Evolutionary conservation across 352 stramenopile species (phyloP).

Genomic region (Globisporangium nodosum): DNA sequence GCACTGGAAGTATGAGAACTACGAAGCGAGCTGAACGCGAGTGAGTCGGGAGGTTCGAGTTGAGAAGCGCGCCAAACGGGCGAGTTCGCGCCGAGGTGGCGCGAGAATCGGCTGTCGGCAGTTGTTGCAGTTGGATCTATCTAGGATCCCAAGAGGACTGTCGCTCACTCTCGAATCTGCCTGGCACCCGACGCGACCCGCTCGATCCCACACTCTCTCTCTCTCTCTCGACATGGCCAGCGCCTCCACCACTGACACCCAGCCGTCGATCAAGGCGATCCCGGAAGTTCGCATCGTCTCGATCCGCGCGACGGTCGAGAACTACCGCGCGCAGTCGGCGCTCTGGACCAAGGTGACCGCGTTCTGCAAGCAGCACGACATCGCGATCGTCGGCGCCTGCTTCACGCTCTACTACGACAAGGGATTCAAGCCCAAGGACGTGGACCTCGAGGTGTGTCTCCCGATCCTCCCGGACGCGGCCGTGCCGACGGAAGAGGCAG

Average conservation of each 20-base stretch:
- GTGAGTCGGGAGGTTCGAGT: no score
- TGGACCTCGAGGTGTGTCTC: constrained; percentile 49
- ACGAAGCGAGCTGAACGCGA: no score
- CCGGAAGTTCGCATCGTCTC: constrained; percentile 25
- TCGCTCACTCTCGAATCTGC: no score
- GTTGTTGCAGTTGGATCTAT: background rate
- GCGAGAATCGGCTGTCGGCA: background rate
- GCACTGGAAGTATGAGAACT: no score
- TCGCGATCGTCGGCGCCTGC: constrained; percentile 17
- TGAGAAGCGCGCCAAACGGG: background rate
- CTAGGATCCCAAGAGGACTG: background rate
- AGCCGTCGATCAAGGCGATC: constrained; percentile 22
- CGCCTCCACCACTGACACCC: background rate
- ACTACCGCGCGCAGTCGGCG: constrained; percentile 38
- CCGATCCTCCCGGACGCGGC: constrained; percentile 21
- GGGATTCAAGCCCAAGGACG: constrained; percentile 29
- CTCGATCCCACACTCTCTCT: background rate
- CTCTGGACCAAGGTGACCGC: constrained; percentile 30
- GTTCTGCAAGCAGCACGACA: constrained; percentile 19
- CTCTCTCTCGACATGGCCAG: background rate
- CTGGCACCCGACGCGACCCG: background rate
- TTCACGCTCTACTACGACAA: constrained; percentile 40
- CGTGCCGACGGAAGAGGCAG: constrained; percentile 8
- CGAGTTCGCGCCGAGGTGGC: background rate
- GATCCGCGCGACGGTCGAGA: constrained; percentile 29